Base-by-base conservation (phyloP, 2,329 filamentous ascomycete genomes). In the Botrytis elliptica region DNA sequence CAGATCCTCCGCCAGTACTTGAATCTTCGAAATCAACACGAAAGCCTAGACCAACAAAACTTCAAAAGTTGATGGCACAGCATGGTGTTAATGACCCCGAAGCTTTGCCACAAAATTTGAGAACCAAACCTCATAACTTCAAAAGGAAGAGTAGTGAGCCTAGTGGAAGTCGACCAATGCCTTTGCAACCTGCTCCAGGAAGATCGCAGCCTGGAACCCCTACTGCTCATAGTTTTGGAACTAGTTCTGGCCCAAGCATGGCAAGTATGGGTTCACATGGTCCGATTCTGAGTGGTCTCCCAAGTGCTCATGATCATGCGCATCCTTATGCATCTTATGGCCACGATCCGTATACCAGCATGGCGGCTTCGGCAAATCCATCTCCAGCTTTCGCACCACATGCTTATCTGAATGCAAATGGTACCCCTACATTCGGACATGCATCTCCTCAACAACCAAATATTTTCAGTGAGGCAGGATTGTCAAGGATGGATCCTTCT, bases 31-130 rank as follows among this genome's bases (percentile, higher is more conserved):
- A 95, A 76, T 98, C 95, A 68, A 99, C 96, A 7, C 89, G 96
- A 74, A 99, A 99, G 83, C 96, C 96, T 59, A 91, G 96, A 14
- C 96, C 96, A 14, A 99, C 96, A 0, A 99, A 99, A 83, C 89
- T 98, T 77, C 95, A 98, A 82, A 98, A 98, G 84, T 89, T 98
- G 79, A 92, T 99, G 86, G 90, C 90, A 2, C 92, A 96, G 79
- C 90, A 96, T 75, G 95, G 94, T 3, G 93, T 98, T 20, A 91
- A 95, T 5, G 94, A 97, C 77, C 93, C 94, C 0, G 95, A 98
- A 71, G 93, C 98, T 77, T 86, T 99, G 7, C 96, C 96, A 0
- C 91, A 94, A 75, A 90, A 93, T 77, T 73, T 81, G 36, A 75
- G 79, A 22, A 79, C 77, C n/a, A 81, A 81, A 70, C 78, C 79